These are phyloP conservation scores for Fusarium neocosmosporiellum DNA, from an alignment of 2,329 filamentous ascomycete genomes.

Conservation along the genomic window DNA sequence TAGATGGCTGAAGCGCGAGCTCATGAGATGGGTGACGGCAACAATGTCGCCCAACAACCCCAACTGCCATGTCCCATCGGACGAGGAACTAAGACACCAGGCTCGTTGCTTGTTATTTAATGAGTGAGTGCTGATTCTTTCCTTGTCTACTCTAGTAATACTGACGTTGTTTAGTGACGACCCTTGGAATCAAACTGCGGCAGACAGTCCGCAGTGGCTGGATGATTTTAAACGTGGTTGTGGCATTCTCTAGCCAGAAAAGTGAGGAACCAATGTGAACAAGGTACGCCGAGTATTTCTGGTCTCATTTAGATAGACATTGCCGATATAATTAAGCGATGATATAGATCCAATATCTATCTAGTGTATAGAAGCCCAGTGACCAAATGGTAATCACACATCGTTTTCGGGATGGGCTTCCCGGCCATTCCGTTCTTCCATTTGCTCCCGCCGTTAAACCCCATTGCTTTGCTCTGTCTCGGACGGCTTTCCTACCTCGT, in stretches of 20 bases:
- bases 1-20: constrained; percentile 38
- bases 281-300: neutral
- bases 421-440: neutral
- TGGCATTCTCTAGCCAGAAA: constrained; percentile 50
- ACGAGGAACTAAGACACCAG: constrained; percentile 50
- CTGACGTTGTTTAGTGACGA: constrained; percentile 57
- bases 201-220: constrained; percentile 68
- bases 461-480: neutral
- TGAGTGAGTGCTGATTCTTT: constrained; percentile 34
- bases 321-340: neutral
- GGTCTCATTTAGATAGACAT: neutral
- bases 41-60: constrained; percentile 50
- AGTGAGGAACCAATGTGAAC: neutral
- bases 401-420: neutral
- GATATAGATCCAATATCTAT: neutral
- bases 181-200: constrained; percentile 68
- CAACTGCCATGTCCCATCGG: constrained; percentile 47
- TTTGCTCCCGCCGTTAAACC: neutral
- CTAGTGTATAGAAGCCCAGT: neutral
- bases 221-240: constrained; percentile 65
- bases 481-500: neutral
- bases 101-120: constrained; percentile 49
- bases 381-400: neutral
- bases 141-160: rapidly evolving
- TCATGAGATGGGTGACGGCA: constrained; percentile 43